Base-by-base conservation (phyloP, 352 stramenopile species). In the Globisporangium yorkense region DNA sequence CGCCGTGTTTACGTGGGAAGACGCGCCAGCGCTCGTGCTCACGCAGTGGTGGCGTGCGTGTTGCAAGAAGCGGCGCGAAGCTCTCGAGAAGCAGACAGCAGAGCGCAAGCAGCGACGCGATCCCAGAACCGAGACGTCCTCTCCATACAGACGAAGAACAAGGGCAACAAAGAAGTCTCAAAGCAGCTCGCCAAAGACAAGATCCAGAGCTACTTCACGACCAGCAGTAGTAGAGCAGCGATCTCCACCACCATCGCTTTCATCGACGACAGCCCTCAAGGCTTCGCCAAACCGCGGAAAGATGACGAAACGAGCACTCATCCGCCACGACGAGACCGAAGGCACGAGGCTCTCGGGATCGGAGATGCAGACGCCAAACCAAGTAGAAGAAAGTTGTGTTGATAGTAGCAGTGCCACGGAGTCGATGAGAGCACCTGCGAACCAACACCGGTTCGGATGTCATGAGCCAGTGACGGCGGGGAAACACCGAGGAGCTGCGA, bases 1-100 rank as follows among this genome's bases (percentile, higher is more conserved):
- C 13, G 56, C 51, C 5, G 58, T 75, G 16, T 80, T 83, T 46
- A 63, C 52, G 8, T 75, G 69, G 68, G 39, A 77, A n/a, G 71
- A 75, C 41, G 56, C 39, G 1, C 71, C 61, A 39, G 69, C 68
- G 31, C 41, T 49, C 15, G 62, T 46, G n/a, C 72, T 83, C 56
- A 62, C 55, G 21, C 49, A 51, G 1, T 76, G 72, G 55, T 83
- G 74, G 74, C 67, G 56, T 37, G 52, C 45, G 16, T 54, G 48
- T 37, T 39, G 20, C 16, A 53, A 16, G 57, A 51, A 51, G 1
- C n/a, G 7, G 31, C 24, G 7, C 10, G 20, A 2, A 40, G 9
- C 3, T 46, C 5, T 31, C 1, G 29, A 44, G 1, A 9, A 48
- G 15, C 18, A 45, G 21, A 2, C 8, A 2, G 20, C 5, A 10